Base-by-base conservation (phyloP, 495 filamentous ascomycete genomes). In the Penicillium salamii region DNA sequence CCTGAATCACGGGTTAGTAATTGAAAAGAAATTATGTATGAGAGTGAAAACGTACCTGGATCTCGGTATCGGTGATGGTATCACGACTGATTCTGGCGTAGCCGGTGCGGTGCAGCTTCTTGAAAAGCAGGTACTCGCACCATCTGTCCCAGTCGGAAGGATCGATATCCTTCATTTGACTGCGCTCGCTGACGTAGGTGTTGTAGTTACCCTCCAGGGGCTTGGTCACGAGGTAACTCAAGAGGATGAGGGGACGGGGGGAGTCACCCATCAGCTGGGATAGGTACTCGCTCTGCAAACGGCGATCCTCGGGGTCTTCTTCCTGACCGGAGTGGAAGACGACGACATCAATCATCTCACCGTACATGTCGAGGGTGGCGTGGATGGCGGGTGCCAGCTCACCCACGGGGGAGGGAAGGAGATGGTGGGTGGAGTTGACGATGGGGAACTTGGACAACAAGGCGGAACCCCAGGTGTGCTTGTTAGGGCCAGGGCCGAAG, bases 311-410 rank as follows among this genome's bases (percentile, higher is more conserved):
- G 0, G 85, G 84, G 57, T 99, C 95, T 66, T 99, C 95, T 68
- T 99, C 95, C 63, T 99, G 95, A 15, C 95, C 95, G 11, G 93
- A 97, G 71, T 99, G 95, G 82, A 99, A 99, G 44, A 99, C 93
- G 46, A 97, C 87, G 5, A 97, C 89, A 57, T 99, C 95, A 28
- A 97, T 78, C 56, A 87, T 70, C 63, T 90, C 84, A 20, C 90
- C 95, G 63, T 99, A 97, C 54, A 88, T 83, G 62, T 97, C 90
- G 14, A 99, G 78, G 2, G 92, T 97, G 12, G 95, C 95, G 55
- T 97, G 85, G 54, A 99, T 97, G 24, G 95, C 93, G 5, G 95
- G 95, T 5, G 95, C 95, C 23, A 99, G 80, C 66, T 99, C 95
- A 48, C 95, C 95, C 7, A 88, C 90, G 0, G 95, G 95, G 3